Evolutionary conservation across 1,284 basidiomycete genomes (phyloP).

Genomic region (Ustilago esculenta): DNA sequence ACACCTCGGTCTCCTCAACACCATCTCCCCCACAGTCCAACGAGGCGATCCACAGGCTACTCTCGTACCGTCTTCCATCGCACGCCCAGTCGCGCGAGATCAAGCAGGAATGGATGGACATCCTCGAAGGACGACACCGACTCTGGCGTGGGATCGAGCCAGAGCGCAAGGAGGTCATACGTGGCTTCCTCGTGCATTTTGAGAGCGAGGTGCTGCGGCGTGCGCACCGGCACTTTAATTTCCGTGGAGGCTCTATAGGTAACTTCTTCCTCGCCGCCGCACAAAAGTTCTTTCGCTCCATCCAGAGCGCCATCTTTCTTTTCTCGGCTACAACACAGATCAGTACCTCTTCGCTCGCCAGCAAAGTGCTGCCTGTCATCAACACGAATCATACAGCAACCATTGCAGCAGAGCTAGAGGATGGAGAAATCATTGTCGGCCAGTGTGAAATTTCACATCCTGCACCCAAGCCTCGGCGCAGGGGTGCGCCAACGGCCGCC

Average conservation of each 20-base stretch:
- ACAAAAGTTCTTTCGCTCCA: constrained; percentile 60
- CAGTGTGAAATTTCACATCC: constrained; percentile 99
- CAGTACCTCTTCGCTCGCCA: constrained; percentile 64
- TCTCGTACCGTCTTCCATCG: constrained; percentile 82
- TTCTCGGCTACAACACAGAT: constrained; percentile 88
- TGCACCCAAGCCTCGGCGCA: constrained; percentile 19
- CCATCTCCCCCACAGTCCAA: constrained; percentile 37
- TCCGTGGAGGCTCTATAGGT: constrained; percentile 61
- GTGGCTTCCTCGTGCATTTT: constrained; percentile 79
- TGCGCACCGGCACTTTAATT: constrained; percentile 70
- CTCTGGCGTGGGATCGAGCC: constrained; percentile 89
- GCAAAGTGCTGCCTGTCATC: constrained; percentile 83
- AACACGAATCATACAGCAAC: constrained; percentile 97
- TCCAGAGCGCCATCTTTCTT: constrained; percentile 88
- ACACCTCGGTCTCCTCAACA: constrained; percentile 69
- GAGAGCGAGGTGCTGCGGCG: constrained; percentile 85
- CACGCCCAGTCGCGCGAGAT: constrained; percentile 77
- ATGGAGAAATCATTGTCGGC: constrained; percentile 83
- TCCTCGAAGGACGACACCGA: constrained; percentile 85
- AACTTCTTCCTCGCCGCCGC: constrained; percentile 63
- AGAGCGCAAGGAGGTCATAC: constrained; percentile 89
- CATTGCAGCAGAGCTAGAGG: constrained; percentile 87
- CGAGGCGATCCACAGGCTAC: constrained; percentile 76
- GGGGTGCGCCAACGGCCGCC: background rate
- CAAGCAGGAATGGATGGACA: constrained; percentile 88